Evolutionary conservation across 805 yeast species (phyloP).

Genomic region (Ogataea allantospora): DNA sequence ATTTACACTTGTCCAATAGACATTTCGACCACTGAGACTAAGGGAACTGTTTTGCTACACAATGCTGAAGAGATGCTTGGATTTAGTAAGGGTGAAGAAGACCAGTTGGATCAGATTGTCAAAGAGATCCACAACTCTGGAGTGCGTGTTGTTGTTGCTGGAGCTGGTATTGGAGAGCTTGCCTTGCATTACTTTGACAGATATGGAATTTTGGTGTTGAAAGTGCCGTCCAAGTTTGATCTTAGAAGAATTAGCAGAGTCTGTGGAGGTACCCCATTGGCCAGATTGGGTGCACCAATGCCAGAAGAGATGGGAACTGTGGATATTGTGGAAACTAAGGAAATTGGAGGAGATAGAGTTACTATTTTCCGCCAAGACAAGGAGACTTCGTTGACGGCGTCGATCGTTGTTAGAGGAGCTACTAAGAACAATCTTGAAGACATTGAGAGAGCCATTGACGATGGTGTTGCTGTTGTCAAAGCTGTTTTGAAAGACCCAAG

Average conservation of each 20-base stretch:
- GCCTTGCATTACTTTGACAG: constrained; percentile 92
- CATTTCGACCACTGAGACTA: constrained; percentile 94
- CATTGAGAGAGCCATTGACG: constrained; percentile 95
- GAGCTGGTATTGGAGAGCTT: constrained; percentile 88
- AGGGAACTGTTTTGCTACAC: constrained; percentile 94
- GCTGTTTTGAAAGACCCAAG: constrained; percentile 80
- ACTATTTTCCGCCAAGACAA: constrained; percentile 83
- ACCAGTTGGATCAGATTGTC: constrained; percentile 81
- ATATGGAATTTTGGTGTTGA: constrained; percentile 77
- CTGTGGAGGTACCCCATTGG: constrained; percentile 95
- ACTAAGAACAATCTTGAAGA: constrained; percentile 92
- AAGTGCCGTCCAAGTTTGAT: constrained; percentile 92
- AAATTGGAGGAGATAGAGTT: constrained; percentile 97
- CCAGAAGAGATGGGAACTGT: constrained; percentile 90
- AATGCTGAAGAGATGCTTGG: constrained; percentile 96
- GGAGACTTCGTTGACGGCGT: constrained; percentile 75
- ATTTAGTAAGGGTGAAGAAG: constrained; percentile 94
- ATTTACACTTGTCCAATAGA: constrained; percentile 93
- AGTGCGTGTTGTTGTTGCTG: constrained; percentile 87
- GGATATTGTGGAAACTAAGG: constrained; percentile 85
- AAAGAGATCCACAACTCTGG: constrained; percentile 83
- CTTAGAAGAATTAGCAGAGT: constrained; percentile 91
- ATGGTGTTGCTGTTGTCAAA: constrained; percentile 90
- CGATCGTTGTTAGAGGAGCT: constrained; percentile 94
- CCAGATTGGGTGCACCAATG: constrained; percentile 91